Evolutionary conservation across 345 rosid genomes (phyloP).

Genomic region (Rubroshorea leprosula): DNA sequence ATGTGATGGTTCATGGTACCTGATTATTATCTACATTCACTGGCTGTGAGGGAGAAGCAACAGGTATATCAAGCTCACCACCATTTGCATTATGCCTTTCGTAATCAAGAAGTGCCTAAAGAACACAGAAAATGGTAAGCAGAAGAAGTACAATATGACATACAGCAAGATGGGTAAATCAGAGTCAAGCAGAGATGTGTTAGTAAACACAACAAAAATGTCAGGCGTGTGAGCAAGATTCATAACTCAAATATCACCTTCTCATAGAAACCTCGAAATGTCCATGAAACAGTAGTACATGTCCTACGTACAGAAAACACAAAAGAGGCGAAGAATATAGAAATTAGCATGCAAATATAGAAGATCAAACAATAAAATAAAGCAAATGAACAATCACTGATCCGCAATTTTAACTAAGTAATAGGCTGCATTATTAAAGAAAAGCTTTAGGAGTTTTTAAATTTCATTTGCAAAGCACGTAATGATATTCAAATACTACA

Average conservation of each 20-base stretch:
- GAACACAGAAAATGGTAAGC: constrained; percentile 5
- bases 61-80: constrained; percentile 53
- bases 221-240: not conserved
- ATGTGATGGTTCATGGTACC: constrained; percentile 31
- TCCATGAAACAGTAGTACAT: constrained; percentile 77
- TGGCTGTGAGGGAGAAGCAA: constrained; percentile 47
- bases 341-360: not conserved
- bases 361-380: not conserved
- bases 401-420: too few species aligned
- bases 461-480: not conserved
- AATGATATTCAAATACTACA: constrained; percentile 3
- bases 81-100: constrained; percentile 62
- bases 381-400: too few species aligned
- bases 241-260: constrained; percentile 38
- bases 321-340: constrained; percentile 6
- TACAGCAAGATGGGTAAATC: not conserved
- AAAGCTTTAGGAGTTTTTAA: not conserved
- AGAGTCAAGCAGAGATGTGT: not conserved
- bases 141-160: not conserved
- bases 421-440: too few species aligned
- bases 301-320: constrained; percentile 42
- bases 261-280: constrained; percentile 71
- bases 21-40: constrained; percentile 49
- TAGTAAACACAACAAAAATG: not conserved
- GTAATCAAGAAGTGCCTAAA: constrained; percentile 85